Base-by-base conservation (phyloP, 2,329 filamentous ascomycete species). In the Xylariaceae sp. region DNA sequence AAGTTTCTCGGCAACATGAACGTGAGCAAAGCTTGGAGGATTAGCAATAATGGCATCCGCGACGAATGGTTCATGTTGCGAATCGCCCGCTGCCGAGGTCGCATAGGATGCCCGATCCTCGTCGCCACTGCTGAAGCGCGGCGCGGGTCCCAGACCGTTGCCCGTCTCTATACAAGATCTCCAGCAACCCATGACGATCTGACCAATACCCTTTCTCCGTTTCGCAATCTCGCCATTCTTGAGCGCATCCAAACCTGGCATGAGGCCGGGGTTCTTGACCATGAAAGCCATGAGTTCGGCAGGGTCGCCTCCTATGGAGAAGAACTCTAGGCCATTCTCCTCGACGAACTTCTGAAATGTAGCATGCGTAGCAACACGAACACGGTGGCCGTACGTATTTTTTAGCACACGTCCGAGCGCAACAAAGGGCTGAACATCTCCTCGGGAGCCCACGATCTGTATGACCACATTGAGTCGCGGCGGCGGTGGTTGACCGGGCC, bases 241-340 rank as follows among this genome's bases (percentile, higher is more conserved):
- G 34, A 90, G 70, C 2, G 85, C 84, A 56, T 88, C 83, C 62
- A 89, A 82, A 1, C 85, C 85, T 8, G 88, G 88, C 83, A 90
- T 88, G 18, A 90, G 73, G 0, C 87, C 86, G 0, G 88, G 87
- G 65, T 90, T 89, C 71, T 88, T 89, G 51, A 90, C 87, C 87
- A 90, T 90, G 67, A 88, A 90, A 4, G 72, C 70, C 72, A 75
- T 80, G 45, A 80, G 71, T 18, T 77, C 76, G 15, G 79, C 76
- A 0, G 82, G 82, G 55, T 84, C 78, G 2, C 82, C 82, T 2
- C 82, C 82, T 10, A 85, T 83, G 8, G 75, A 75, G 64, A 79
- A 85, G 66, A 85, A 85, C 59, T 84, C 82, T 7, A 85, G 67
- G 0, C 78, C 80, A n/a, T 79, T 74, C 2, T 75, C 72, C 49